These are phyloP conservation scores for Ophiostoma triangulosporum DNA, from an alignment of 2,329 filamentous ascomycete genomes.

Conservation along the genomic window DNA sequence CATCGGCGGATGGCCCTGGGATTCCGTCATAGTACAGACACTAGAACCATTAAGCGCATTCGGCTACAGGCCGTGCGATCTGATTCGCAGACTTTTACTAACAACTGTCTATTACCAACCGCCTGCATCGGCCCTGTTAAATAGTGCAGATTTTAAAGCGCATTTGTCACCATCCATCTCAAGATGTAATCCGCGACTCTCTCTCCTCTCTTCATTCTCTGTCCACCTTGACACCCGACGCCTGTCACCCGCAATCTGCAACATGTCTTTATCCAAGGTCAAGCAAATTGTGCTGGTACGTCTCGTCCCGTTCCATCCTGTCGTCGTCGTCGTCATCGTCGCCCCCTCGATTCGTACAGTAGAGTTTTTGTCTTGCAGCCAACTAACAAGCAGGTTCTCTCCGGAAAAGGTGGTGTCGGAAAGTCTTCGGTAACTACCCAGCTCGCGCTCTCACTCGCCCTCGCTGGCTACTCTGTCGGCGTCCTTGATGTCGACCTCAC, in stretches of 20 bases:
- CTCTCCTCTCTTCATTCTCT: too few relatives aligned
- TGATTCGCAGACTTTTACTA: not conserved
- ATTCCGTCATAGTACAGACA: not conserved
- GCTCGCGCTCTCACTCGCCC: conserved; percentile 75
- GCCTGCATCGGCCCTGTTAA: not conserved
- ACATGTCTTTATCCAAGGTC: conserved; percentile 55
- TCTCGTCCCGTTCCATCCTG: not conserved
- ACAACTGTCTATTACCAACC: not conserved
- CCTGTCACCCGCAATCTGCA: not conserved
- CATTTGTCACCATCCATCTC: not conserved
- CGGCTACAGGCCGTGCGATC: not conserved
- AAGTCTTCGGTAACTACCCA: conserved; percentile 98
- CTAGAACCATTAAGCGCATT: not conserved
- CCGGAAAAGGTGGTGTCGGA: conserved; percentile 93
- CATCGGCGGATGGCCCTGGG: not conserved
- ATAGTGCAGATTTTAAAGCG: not conserved
- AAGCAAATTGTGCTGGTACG: conserved; percentile 60
- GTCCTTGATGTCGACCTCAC: conserved; percentile 95
- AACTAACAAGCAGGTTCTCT: conserved; percentile 48
- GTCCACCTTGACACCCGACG: not conserved
- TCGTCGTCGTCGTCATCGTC: not conserved
- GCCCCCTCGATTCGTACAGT: not conserved
- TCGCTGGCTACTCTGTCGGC: conserved; percentile 77
- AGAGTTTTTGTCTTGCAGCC: too few relatives aligned
- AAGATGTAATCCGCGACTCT: not conserved